Conservation (phyloP, 2,329 filamentous ascomycete species). For the Fusarium staphyleae region DNA sequence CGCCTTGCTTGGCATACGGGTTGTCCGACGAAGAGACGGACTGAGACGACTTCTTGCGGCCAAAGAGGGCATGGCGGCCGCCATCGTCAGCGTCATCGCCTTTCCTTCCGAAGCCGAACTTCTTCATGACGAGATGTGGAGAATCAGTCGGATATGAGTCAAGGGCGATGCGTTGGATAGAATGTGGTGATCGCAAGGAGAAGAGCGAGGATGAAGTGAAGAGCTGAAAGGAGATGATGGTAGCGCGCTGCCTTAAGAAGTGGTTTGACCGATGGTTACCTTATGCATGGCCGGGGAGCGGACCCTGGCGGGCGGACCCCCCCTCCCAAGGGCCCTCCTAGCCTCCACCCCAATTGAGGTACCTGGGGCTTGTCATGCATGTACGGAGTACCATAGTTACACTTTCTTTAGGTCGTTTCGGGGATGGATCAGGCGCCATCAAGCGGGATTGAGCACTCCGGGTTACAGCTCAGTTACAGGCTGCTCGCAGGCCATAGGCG, state of each 20-base stretch:
- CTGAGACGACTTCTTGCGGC: conserved; percentile 59
- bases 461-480: conserved; percentile 10
- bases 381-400: too few relatives aligned
- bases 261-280: conserved; percentile 16
- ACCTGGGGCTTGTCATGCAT: conserved; percentile 4
- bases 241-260: conserved; percentile 33
- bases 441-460: conserved; percentile 2
- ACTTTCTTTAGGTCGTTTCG: conserved; percentile 32
- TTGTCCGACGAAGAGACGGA: conserved; percentile 57
- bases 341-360: neutral
- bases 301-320: conserved; percentile 37
- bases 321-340: conserved; percentile 29
- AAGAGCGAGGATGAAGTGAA: conserved; percentile 8
- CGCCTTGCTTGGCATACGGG: conserved; percentile 63
- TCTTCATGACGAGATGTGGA: conserved; percentile 58
- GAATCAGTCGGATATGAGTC: neutral
- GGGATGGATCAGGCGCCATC: conserved; percentile 35
- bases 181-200: conserved; percentile 3
- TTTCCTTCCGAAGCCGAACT: conserved; percentile 67
- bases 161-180: conserved; percentile 1
- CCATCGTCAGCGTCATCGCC: conserved; percentile 57
- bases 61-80: conserved; percentile 60
- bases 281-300: conserved; percentile 26
- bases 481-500: conserved; percentile 20
- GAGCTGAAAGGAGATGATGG: conserved; percentile 29